Conservation (phyloP, 345 rosid genomes). For the Acer yangbiense region DNA sequence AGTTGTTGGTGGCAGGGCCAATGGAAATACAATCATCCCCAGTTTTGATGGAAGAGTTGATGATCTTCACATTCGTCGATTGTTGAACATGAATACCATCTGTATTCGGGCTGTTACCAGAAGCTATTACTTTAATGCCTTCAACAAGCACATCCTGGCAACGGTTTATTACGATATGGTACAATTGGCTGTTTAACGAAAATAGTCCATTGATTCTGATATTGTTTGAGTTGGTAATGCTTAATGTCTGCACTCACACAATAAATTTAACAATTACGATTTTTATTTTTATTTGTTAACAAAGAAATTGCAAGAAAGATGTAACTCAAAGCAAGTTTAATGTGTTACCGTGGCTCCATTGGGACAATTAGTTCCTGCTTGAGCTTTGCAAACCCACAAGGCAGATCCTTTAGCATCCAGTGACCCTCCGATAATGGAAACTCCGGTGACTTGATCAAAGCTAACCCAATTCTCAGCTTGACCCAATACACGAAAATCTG, state of each 20-base stretch:
- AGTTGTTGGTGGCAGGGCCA: conserved; percentile 27
- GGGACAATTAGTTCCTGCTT: conserved; percentile 37
- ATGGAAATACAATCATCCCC: conserved; percentile 40
- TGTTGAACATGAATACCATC: conserved; percentile 35
- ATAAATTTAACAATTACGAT: not conserved
- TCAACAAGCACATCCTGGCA: conserved; percentile 22
- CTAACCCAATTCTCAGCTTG: conserved; percentile 42
- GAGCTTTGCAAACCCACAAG: conserved; percentile 59
- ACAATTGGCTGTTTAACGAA: conserved; percentile 35
- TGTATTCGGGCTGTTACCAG: conserved; percentile 31
- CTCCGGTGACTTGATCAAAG: conserved; percentile 45
- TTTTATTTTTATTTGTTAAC: not conserved
- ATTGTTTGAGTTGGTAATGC: conserved; percentile 26
- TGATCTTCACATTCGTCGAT: conserved; percentile 20
- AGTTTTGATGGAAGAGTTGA: conserved; percentile 16
- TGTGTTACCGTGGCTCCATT: conserved; percentile 57
- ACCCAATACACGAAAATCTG: conserved; percentile 44
- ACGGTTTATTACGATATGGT: conserved; percentile 25
- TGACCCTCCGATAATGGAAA: conserved; percentile 50
- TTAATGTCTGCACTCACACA: conserved; percentile 17
- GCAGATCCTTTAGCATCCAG: conserved; percentile 59
- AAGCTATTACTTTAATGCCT: conserved; percentile 23
- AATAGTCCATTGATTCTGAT: conserved; percentile 17
- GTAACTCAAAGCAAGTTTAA: not conserved
- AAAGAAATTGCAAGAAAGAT: not conserved